Percentiles rank a stretch among this genome's conserved stretches.
Conservation (phyloP, 2,329 filamentous ascomycete species). For the Hypoxylon sp. region DNA sequence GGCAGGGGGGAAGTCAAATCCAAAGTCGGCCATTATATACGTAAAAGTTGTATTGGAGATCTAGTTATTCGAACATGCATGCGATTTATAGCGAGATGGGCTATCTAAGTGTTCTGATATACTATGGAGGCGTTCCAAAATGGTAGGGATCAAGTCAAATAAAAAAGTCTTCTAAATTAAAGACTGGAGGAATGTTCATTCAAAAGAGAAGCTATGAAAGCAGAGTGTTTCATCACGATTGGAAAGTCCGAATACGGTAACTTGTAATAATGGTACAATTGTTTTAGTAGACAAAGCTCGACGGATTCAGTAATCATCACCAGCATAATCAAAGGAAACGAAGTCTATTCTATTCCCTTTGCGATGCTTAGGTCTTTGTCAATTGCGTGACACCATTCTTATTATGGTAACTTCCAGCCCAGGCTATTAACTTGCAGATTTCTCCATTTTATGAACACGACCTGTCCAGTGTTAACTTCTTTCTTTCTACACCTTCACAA, state of each 20-base stretch:
- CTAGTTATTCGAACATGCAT: too few species aligned
- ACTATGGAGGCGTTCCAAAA: background rate
- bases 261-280: background rate
- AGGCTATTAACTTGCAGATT: background rate
- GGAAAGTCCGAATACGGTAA: background rate
- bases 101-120: background rate
- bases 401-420: background rate
- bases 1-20: background rate
- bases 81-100: background rate
- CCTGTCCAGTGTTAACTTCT: background rate
- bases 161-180: background rate
- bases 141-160: too few species aligned
- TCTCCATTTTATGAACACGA: conserved; percentile 20
- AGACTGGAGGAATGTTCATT: background rate
- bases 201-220: background rate
- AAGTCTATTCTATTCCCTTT: background rate
- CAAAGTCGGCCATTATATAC: background rate
- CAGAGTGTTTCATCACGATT: background rate
- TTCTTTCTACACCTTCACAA: conserved; percentile 3
- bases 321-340: background rate
- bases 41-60: background rate
- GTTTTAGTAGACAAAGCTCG: conserved; percentile 22
- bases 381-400: conserved; percentile 1
- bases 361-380: conserved; percentile 19
- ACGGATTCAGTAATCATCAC: conserved; percentile 16